Conservation (phyloP, 2,329 filamentous ascomycete genomes). For the Aspergillus neotritici region DNA sequence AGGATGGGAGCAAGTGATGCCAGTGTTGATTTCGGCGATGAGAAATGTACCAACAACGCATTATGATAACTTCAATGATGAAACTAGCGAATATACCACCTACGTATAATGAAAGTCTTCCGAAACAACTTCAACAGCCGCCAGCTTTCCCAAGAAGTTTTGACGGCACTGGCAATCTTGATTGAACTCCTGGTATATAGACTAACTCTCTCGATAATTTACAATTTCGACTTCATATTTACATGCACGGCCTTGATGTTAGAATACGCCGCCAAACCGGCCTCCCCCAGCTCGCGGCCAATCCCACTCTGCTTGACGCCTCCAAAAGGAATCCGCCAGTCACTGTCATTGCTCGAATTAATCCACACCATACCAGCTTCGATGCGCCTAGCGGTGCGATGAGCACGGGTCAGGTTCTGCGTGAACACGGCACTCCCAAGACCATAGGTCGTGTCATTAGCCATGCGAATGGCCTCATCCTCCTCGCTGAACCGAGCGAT, state of each 20-base stretch:
- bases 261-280: conserved; percentile 48
- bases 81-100: too few species aligned
- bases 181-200: too few species aligned
- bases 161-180: too few species aligned
- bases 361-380: conserved; percentile 40
- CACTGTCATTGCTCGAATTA: conserved; percentile 35
- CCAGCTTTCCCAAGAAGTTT: too few species aligned
- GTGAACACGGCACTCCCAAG: too few species aligned
- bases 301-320: conserved; percentile 52
- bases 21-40: too few species aligned
- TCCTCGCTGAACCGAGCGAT: conserved; percentile 33
- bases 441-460: conserved; percentile 38
- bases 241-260: conserved; percentile 29
- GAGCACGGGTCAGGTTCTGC: too few species aligned
- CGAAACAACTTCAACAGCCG: too few species aligned
- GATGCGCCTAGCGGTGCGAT: conserved; percentile 24
- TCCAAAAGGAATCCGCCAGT: conserved; percentile 34
- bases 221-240: conserved; percentile 30
- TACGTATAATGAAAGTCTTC: too few species aligned
- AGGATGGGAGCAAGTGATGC: too few species aligned
- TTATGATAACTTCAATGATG: too few species aligned
- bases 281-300: conserved; percentile 51
- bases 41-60: too few species aligned
- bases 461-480: conserved; percentile 31
- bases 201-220: neutral